Conservation (phyloP, 129 eudicot species). For the Deinandra increscens region DNA sequence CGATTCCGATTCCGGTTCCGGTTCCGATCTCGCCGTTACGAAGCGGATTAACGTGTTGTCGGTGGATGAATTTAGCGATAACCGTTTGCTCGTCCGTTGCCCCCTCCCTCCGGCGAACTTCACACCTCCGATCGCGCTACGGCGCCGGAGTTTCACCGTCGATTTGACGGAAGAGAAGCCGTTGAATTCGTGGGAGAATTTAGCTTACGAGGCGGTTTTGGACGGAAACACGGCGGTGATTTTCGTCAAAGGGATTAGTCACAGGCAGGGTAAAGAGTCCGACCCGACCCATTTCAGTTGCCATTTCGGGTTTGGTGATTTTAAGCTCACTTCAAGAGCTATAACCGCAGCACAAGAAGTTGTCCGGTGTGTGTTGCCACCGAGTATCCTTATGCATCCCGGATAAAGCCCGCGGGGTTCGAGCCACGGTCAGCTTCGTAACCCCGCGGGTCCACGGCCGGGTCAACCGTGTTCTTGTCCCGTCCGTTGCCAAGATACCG, state of each 20-base stretch:
- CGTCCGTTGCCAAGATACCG: conserved; percentile 73
- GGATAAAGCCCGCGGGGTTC: conserved; percentile 50
- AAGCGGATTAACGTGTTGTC: conserved; percentile 43
- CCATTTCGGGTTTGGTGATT: conserved; percentile 59
- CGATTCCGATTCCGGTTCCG: conserved; percentile 10
- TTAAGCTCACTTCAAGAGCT: conserved; percentile 47
- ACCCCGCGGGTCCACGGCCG: conserved; percentile 39
- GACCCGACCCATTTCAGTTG: conserved; percentile 69
- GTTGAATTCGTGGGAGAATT: conserved; percentile 64
- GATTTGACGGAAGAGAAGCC: conserved; percentile 25
- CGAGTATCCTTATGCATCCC: conserved; percentile 45
- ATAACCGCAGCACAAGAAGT: conserved; percentile 90
- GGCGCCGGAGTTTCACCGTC: conserved; percentile 19
- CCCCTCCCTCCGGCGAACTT: conserved; percentile 65
- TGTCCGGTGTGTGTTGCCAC: conserved; percentile 71
- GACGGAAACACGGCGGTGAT: conserved; percentile 62
- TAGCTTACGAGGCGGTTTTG: conserved; percentile 71
- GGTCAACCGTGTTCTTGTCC: conserved; percentile 41
- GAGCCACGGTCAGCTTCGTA: conserved; percentile 50
- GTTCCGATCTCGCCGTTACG: not conserved
- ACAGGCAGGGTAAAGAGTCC: conserved; percentile 64
- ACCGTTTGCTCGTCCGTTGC: conserved; percentile 63
- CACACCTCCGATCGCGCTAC: conserved; percentile 39
- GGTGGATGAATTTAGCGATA: conserved; percentile 53
- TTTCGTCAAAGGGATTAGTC: conserved; percentile 85